Base-by-base conservation (phyloP, 192 early-diverging fungal genomes). In the Phlyctochytrium bullatum region DNA sequence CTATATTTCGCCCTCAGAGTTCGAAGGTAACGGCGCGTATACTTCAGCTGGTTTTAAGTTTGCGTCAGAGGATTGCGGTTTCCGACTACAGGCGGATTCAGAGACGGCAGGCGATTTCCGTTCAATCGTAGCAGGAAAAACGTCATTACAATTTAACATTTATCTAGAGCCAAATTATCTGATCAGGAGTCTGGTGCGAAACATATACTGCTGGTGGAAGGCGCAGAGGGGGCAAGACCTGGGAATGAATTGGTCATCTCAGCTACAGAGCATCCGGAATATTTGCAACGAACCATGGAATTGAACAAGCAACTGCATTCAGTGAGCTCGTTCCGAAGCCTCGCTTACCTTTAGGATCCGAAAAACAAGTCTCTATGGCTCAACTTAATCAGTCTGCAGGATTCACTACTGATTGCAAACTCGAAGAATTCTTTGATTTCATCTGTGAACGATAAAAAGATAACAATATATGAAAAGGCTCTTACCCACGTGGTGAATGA, bases 391-490 rank as follows among this genome's bases (percentile, higher is more conserved):
- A 54, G 56, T 2, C 61, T 78, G 25, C 81, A 83, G 62, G 78
- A 83, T 53, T 34, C 56, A 4, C 71, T 83, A n/a, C 20, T 74
- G 2, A 34, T 53, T 23, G 16, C 24, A 17, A 10, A 33, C 2
- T 34, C 52, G 30, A 29, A 62, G 27, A 58, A 50, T 27, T 34
- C 25, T 3, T 52, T 74, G 24, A 4, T 25, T 1, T 35, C 47
- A 30, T 69, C 71, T 16, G 61, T 82, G 31, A 61, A 62, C 59
- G 76, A 77, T 40, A 81, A 74, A 53, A 80, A 78, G 52, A 36
- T 81, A 23, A 40, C 73, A 20, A 83, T 83, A 25, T 75, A 68
- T 36, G 76, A 78, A 67, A 72, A 73, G 34, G 81, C 81, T 1
- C 30, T 83, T 23, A 12, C 62, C 36, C 58, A 63, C 32, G 34